Evolutionary conservation across 2,329 filamentous ascomycete genomes (phyloP).

Genomic region (Fusarium gaditjirri): DNA sequence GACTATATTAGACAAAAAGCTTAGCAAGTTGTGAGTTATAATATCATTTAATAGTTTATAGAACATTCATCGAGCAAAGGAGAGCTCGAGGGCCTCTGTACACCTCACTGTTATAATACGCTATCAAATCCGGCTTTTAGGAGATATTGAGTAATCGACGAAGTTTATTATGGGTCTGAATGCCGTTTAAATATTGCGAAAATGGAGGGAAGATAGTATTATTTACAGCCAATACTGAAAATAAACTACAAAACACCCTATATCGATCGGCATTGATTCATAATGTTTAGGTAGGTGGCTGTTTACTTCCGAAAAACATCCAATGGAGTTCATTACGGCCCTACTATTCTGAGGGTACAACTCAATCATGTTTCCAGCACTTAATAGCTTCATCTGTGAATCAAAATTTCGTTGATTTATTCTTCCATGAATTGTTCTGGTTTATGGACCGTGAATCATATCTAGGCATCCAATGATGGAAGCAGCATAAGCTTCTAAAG

Average conservation of each 20-base stretch:
- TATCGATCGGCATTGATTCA: background rate
- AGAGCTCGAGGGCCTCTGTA: background rate
- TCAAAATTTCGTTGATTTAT: background rate
- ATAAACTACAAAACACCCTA: background rate
- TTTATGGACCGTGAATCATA: background rate
- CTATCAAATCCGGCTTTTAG: background rate
- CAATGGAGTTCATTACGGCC: background rate
- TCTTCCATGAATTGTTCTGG: background rate
- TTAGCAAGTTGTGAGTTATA: background rate
- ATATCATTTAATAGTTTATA: background rate
- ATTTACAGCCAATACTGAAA: background rate
- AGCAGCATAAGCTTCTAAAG: background rate
- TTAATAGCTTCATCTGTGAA: background rate
- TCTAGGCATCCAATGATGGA: background rate
- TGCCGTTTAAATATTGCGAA: background rate
- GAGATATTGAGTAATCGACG: background rate
- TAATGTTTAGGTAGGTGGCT: background rate
- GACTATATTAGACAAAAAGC: too few relatives aligned
- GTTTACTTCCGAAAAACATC: background rate
- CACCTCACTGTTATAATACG: background rate
- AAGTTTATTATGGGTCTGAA: background rate
- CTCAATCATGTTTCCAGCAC: too few relatives aligned
- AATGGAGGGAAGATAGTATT: background rate
- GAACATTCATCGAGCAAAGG: background rate
- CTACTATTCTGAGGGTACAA: background rate